phyloP scores from a whole-genome alignment of 2,329 filamentous ascomycete genomes.

The Penicillium sp. region DNA sequence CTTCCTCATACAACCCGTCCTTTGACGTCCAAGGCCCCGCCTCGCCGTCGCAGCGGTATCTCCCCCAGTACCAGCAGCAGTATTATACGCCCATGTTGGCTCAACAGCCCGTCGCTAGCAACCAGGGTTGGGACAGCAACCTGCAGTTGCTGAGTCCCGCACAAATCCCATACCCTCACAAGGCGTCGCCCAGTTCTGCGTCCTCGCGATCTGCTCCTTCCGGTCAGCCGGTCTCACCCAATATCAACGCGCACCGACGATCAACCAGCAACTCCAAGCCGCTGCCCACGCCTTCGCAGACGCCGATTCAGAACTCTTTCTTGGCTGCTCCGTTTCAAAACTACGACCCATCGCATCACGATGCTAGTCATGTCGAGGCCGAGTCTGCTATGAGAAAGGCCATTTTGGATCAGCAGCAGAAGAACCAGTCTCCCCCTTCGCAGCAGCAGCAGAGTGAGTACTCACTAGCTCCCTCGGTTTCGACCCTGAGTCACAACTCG shows the following conservation, averaged over 20 bases:
- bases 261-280: constrained; percentile 46
- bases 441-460: constrained; percentile 45
- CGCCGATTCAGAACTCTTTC: constrained; percentile 51
- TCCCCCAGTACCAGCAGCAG: constrained; percentile 30
- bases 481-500: constrained; percentile 57
- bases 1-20: constrained; percentile 37
- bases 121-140: constrained; percentile 36
- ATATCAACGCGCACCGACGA: constrained; percentile 34
- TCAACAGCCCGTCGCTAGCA: constrained; percentile 34
- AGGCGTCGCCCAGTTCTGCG: constrained; percentile 41
- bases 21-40: constrained; percentile 32
- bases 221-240: constrained; percentile 15
- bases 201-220: constrained; percentile 41
- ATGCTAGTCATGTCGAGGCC: constrained; percentile 45
- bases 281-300: constrained; percentile 53
- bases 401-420: constrained; percentile 47
- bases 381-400: constrained; percentile 58
- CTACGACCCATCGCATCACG: constrained; percentile 42
- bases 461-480: constrained; percentile 55
- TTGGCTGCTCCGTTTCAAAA: constrained; percentile 45
- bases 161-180: constrained; percentile 35
- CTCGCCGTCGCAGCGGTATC: constrained; percentile 32
- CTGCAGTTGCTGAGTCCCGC: constrained; percentile 36
- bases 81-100: constrained; percentile 39
- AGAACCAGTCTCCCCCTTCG: constrained; percentile 30